These are phyloP conservation scores for Heliocybe sulcata DNA, from an alignment of 1,284 basidiomycete genomes.

Conservation along the genomic window DNA sequence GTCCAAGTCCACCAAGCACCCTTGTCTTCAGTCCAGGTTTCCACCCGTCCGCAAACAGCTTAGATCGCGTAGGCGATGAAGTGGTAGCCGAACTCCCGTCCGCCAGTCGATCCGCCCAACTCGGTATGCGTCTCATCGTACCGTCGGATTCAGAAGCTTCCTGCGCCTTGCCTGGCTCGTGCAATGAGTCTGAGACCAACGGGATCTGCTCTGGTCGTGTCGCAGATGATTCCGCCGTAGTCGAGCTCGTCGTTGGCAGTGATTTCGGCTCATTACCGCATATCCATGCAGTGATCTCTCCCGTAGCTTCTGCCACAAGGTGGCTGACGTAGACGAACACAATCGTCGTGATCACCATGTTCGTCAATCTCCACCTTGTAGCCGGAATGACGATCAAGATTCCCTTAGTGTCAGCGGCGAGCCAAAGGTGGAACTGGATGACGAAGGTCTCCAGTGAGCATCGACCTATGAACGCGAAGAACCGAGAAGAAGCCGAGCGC, in stretches of 20 bases:
- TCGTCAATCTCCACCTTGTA: slow-evolving; percentile 63
- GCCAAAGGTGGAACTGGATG: slow-evolving; percentile 86
- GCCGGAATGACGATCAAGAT: slow-evolving; percentile 76
- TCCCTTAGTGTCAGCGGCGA: slow-evolving; percentile 83
- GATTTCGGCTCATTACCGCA: slow-evolving; percentile 35
- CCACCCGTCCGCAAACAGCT: slow-evolving; percentile 24
- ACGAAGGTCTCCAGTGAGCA: slow-evolving; percentile 86
- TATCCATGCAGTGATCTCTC: slow-evolving; percentile 64
- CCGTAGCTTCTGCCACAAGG: slow-evolving; percentile 69
- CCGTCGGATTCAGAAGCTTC: slow-evolving; percentile 23
- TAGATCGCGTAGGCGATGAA: slow-evolving; percentile 20
- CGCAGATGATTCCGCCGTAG: slow-evolving; percentile 1
- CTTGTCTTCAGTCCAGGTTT: slow-evolving; percentile 27
- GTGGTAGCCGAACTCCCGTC: slow-evolving; percentile 23
- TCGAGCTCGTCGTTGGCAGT: slow-evolving; percentile 21
- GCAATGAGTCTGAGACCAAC: slow-evolving; percentile 12
- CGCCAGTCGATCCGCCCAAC: slow-evolving; percentile 53
- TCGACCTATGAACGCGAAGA: slow-evolving; percentile 77
- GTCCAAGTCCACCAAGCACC: slow-evolving; percentile 24
- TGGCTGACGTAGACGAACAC: slow-evolving; percentile 79
- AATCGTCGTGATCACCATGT: slow-evolving; percentile 68
- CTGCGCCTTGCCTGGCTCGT: slow-evolving; percentile 14
- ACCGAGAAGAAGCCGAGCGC: slow-evolving; percentile 59
- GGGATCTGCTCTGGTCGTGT: slow-evolving; percentile 3
- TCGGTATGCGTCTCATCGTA: slow-evolving; percentile 27